A percentile compares a stretch with the other conserved stretches of the same genome.
These are phyloP conservation scores for Leishmania braziliensis DNA, from an alignment of 208 protist species.

Conservation along the genomic window DNA sequence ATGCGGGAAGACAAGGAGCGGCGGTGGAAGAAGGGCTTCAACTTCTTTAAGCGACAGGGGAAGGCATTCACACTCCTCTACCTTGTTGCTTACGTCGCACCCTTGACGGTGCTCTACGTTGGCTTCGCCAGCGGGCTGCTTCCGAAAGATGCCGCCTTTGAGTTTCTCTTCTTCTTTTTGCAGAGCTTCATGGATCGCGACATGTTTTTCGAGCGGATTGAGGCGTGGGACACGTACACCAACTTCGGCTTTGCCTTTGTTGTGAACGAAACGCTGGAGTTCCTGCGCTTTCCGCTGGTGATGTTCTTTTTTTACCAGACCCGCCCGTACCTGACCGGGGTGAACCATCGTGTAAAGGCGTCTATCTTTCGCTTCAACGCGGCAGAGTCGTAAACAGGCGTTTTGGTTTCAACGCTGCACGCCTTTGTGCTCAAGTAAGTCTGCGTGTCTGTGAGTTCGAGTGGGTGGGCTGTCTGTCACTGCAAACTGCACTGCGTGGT, in stretches of 20 bases:
- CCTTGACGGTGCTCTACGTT: constrained; percentile 64
- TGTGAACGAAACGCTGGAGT: constrained; percentile 83
- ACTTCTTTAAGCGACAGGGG: constrained; percentile 87
- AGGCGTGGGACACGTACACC: constrained; percentile 83
- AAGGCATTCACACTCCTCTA: constrained; percentile 73
- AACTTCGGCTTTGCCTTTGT: constrained; percentile 92
- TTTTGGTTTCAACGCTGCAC: not conserved
- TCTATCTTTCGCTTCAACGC: constrained; percentile 71
- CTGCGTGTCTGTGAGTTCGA: not conserved
- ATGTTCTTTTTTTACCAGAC: constrained; percentile 77
- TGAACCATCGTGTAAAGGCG: constrained; percentile 55
- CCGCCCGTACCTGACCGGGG: constrained; percentile 56
- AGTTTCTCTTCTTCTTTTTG: constrained; percentile 74
- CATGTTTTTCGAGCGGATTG: constrained; percentile 70
- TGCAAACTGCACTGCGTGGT: not conserved
- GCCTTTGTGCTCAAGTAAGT: not conserved
- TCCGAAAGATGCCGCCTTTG: constrained; percentile 76
- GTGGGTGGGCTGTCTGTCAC: not conserved
- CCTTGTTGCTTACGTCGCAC: constrained; percentile 55
- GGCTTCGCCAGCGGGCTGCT: constrained; percentile 68
- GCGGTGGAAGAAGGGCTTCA: constrained; percentile 56
- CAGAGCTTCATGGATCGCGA: constrained; percentile 65
- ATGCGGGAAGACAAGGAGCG: constrained; percentile 63
- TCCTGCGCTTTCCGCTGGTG: constrained; percentile 76
- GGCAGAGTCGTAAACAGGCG: constrained; percentile 47